Evolutionary conservation across 768 basidiomycete species (phyloP).

Genomic region (Porphyrellus cyaneotinctus): DNA sequence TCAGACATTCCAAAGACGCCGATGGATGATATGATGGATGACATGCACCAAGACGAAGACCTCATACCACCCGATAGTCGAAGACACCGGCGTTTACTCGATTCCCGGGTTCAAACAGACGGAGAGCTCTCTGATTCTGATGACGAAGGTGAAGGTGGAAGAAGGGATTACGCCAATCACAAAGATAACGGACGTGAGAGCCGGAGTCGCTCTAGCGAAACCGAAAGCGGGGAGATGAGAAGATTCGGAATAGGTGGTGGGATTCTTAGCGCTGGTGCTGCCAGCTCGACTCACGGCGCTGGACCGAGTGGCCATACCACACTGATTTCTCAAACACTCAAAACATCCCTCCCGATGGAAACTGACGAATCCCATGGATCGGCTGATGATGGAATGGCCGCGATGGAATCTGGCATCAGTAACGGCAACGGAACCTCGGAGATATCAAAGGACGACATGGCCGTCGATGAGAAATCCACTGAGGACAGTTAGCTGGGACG

Average conservation of each 20-base stretch:
- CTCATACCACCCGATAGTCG: constrained; percentile 72
- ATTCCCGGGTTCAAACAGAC: constrained; percentile 77
- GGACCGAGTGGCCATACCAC: constrained; percentile 71
- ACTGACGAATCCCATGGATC: constrained; percentile 28
- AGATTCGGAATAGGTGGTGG: constrained; percentile 68
- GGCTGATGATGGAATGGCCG: constrained; percentile 16
- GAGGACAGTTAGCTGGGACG: constrained; percentile 5
- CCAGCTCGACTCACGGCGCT: constrained; percentile 60
- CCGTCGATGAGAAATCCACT: constrained; percentile 19
- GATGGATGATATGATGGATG: constrained; percentile 81
- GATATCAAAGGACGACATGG: constrained; percentile 25
- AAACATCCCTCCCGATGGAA: constrained; percentile 31
- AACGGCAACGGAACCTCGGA: constrained; percentile 14
- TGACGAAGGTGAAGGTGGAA: constrained; percentile 90
- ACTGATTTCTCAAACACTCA: constrained; percentile 28
- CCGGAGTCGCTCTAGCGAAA: constrained; percentile 39
- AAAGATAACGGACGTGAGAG: constrained; percentile 47
- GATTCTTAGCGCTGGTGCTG: constrained; percentile 60
- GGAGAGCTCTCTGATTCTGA: constrained; percentile 96
- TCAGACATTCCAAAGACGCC: constrained; percentile 81
- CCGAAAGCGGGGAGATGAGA: constrained; percentile 40
- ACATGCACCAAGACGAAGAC: constrained; percentile 80
- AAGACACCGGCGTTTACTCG: constrained; percentile 70
- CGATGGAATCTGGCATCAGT: constrained; percentile 12
- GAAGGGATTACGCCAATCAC: constrained; percentile 63